Conservation (phyloP, 345 rosid genomes). For the Odontarrhena argentea region DNA sequence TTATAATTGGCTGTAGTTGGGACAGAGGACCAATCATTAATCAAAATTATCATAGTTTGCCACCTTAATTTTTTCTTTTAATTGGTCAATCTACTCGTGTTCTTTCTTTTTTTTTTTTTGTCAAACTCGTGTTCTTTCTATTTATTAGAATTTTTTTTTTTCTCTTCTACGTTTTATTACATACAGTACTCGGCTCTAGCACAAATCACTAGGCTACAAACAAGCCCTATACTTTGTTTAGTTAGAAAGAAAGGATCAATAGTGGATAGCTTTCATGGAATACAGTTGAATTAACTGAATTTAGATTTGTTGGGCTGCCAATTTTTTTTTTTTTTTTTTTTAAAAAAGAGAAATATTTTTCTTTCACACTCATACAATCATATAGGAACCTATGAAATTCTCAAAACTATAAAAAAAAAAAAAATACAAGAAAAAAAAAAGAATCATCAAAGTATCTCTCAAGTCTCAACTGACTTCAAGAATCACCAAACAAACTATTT, state of each 20-base stretch:
- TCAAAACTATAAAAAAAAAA: constrained; percentile 24
- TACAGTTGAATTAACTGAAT: neutral
- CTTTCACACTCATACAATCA: constrained; percentile 30
- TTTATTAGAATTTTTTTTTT: too few species aligned
- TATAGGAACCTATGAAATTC: constrained; percentile 9
- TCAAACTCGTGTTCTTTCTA: neutral
- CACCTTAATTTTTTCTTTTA: neutral
- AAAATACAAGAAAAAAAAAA: neutral
- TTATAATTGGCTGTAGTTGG: constrained; percentile 9
- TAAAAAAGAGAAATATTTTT: neutral
- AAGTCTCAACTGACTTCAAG: constrained; percentile 25
- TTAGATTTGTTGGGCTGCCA: constrained; percentile 3
- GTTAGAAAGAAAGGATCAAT: constrained; percentile 11
- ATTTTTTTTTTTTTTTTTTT: neutral
- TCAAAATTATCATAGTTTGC: neutral
- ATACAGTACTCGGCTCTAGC: too few species aligned
- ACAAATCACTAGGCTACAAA: too few species aligned
- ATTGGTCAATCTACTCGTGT: neutral
- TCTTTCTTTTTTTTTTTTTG: neutral
- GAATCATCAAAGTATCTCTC: constrained; percentile 21
- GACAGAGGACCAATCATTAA: neutral
- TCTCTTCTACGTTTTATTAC: constrained; percentile 4
- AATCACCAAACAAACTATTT: constrained; percentile 32
- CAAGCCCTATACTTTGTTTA: neutral
- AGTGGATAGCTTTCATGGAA: neutral